These are phyloP conservation scores for Saccharomycopsis sp. DNA, from an alignment of 805 yeast species.

Conservation along the genomic window DNA sequence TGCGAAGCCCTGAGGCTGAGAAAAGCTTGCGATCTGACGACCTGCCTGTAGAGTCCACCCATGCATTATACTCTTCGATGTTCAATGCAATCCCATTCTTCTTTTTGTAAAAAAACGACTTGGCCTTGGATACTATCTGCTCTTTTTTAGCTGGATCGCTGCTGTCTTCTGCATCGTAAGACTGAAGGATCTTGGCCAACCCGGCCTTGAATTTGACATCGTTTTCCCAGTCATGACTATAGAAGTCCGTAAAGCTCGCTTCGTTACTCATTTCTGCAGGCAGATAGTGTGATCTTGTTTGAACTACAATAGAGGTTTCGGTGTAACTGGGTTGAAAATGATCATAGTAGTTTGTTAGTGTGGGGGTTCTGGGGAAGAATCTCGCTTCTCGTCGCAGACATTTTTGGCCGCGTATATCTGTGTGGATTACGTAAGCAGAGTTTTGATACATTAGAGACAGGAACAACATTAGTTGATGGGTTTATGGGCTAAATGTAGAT, in stretches of 20 bases:
- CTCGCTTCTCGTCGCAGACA: no score
- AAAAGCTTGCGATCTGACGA: slow-evolving; percentile 20
- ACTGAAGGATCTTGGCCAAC: slow-evolving; percentile 34
- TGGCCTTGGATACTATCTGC: slow-evolving; percentile 52
- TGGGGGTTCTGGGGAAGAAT: no score
- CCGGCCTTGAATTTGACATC: slow-evolving; percentile 29
- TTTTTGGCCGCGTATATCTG: no score
- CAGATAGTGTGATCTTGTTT: no score
- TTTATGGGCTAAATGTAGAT: no score
- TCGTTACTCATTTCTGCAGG: slow-evolving; percentile 29
- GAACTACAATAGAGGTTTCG: no score
- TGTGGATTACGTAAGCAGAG: no score
- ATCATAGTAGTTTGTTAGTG: no score
- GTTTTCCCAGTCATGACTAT: slow-evolving; percentile 44
- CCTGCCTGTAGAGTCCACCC: slow-evolving; percentile 33
- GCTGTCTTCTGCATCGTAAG: slow-evolving; percentile 28
- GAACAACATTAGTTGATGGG: no score
- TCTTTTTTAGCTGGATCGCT: slow-evolving; percentile 38
- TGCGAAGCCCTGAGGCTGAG: not conserved
- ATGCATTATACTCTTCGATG: slow-evolving; percentile 47
- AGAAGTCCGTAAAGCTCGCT: slow-evolving; percentile 36
- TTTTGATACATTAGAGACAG: no score
- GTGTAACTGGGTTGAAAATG: no score
- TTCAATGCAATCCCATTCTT: slow-evolving; percentile 54
- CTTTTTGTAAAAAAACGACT: slow-evolving; percentile 53